Conservation (phyloP, 352 stramenopile species). For the Phytophthora brassicae region DNA sequence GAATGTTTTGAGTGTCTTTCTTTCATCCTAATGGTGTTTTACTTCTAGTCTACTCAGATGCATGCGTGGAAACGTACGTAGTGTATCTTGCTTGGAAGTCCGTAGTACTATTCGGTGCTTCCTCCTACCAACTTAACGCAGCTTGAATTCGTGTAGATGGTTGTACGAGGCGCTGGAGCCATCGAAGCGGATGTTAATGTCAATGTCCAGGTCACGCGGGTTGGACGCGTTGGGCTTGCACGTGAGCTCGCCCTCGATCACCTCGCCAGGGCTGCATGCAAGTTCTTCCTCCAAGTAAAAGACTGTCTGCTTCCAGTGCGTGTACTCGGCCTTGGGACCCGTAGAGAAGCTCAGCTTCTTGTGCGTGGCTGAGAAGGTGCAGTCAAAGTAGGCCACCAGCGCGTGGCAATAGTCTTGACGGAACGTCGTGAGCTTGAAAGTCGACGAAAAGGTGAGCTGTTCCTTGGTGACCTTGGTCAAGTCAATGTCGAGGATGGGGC, state of each 20-base stretch:
- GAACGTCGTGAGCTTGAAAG: conserved; percentile 90
- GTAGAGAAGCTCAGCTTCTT: conserved; percentile 97
- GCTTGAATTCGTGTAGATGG: conserved; percentile 74
- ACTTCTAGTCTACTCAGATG: conserved; percentile 34
- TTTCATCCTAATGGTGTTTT: conserved; percentile 36
- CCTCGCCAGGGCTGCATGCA: conserved; percentile 81
- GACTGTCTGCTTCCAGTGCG: conserved; percentile 99
- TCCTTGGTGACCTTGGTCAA: conserved; percentile 92
- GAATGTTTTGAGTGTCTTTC: conserved; percentile 38
- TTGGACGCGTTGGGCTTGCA: conserved; percentile 92
- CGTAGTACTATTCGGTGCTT: background rate
- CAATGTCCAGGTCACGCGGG: conserved; percentile 94
- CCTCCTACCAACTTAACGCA: conserved; percentile 53
- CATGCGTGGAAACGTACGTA: conserved; percentile 12
- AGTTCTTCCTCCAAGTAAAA: conserved; percentile 94
- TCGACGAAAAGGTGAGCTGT: conserved; percentile 92
- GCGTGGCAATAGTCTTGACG: conserved; percentile 96
- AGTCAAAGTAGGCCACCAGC: conserved; percentile 98
- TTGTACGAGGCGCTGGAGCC: conserved; percentile 66
- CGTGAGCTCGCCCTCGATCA: conserved; percentile 88
- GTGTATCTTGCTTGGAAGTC: conserved; percentile 16
- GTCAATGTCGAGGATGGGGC: conserved; percentile 93
- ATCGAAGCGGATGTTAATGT: conserved; percentile 82
- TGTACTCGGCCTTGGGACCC: conserved; percentile 93
- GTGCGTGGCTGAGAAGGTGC: conserved; percentile 94